These are phyloP conservation scores for Casuarina glauca DNA, from an alignment of 306 rosid genomes.

Conservation along the genomic window DNA sequence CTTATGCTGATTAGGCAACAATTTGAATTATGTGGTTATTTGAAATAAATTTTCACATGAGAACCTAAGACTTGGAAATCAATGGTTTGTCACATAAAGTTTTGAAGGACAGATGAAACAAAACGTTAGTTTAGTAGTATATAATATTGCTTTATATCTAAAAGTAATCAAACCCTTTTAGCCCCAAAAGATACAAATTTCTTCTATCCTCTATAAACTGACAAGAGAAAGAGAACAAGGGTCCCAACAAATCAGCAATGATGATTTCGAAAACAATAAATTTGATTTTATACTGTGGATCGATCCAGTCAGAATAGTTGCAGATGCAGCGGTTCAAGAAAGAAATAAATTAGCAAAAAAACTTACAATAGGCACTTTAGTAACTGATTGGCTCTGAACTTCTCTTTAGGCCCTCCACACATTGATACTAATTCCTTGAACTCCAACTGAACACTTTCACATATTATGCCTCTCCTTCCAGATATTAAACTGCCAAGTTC, in stretches of 20 bases:
- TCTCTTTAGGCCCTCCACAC: constrained; percentile 93
- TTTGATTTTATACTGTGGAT: background rate
- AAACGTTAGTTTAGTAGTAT: background rate
- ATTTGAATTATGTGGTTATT: background rate
- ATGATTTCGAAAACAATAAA: background rate
- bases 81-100: background rate
- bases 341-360: constrained; percentile 15
- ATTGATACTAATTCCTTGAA: constrained; percentile 70
- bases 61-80: background rate
- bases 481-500: constrained; percentile 49
- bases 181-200: background rate
- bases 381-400: constrained; percentile 66
- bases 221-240: background rate
- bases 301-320: background rate
- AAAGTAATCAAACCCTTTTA: background rate
- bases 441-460: constrained; percentile 72
- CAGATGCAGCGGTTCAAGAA: constrained; percentile 19
- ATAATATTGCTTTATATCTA: background rate
- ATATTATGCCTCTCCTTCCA: constrained; percentile 74
- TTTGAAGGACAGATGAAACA: background rate
- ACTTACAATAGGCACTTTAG: constrained; percentile 69
- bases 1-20: background rate
- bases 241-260: background rate
- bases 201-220: background rate
- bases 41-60: background rate